Evolutionary conservation across 306 rosid species (phyloP).

Genomic region (Benincasa hispida): DNA sequence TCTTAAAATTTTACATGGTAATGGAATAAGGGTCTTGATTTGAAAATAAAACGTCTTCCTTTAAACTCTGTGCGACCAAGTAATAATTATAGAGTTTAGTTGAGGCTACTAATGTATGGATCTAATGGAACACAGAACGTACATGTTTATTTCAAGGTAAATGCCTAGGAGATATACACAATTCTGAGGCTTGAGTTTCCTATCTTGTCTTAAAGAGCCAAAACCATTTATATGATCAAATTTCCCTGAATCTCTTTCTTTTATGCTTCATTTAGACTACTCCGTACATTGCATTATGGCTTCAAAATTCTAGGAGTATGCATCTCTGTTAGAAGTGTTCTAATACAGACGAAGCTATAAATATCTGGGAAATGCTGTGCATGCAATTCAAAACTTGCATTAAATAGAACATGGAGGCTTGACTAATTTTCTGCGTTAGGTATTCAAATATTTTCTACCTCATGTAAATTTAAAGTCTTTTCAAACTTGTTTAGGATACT

Average conservation of each 20-base stretch:
- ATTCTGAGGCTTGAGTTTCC: background rate
- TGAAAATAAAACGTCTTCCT: background rate
- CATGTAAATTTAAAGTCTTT: background rate
- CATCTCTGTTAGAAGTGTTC: background rate
- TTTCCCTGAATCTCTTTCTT: background rate
- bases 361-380: background rate
- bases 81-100: background rate
- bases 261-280: background rate
- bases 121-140: background rate
- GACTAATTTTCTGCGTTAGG: background rate
- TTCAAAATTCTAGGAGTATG: background rate
- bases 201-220: background rate
- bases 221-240: background rate
- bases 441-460: background rate
- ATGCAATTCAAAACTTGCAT: background rate
- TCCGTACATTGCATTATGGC: background rate
- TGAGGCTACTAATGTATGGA: background rate
- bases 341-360: too few species aligned
- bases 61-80: background rate
- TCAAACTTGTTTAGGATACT: constrained; percentile 42
- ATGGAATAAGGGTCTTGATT: background rate
- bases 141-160: background rate
- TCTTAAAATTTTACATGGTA: background rate
- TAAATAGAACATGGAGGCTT: background rate
- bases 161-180: background rate